These are phyloP conservation scores for Baorangia bicolor DNA, from an alignment of 768 basidiomycete species.

Conservation along the genomic window DNA sequence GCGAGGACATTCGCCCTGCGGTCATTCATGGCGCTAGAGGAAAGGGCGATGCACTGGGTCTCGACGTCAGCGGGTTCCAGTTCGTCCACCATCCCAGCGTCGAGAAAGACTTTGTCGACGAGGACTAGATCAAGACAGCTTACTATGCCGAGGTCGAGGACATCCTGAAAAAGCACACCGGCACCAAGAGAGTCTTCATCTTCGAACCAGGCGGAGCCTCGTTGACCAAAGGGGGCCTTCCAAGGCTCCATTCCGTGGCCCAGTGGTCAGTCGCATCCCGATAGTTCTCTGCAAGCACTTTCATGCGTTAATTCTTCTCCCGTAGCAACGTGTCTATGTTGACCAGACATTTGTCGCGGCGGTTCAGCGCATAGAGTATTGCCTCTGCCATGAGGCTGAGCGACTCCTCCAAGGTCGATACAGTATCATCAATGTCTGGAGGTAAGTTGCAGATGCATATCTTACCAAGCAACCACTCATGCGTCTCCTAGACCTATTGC, in stretches of 20 bases:
- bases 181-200: conserved; percentile 40
- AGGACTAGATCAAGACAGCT: conserved; percentile 34
- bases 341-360: conserved; percentile 43
- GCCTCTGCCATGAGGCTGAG: conserved; percentile 42
- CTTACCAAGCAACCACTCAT: neutral
- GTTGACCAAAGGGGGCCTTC: neutral
- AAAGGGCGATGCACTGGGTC: conserved; percentile 25
- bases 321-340: conserved; percentile 41
- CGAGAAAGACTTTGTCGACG: conserved; percentile 41
- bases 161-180: conserved; percentile 39
- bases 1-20: conserved; percentile 14
- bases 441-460: conserved; percentile 11
- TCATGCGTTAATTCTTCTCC: neutral
- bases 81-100: conserved; percentile 33
- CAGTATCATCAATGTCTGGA: conserved; percentile 49
- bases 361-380: conserved; percentile 37
- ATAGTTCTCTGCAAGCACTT: neutral
- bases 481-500: conserved; percentile 31
- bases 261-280: conserved; percentile 31
- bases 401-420: conserved; percentile 40
- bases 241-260: conserved; percentile 22
- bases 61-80: conserved; percentile 48
- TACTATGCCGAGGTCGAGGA: conserved; percentile 46
- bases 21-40: conserved; percentile 36
- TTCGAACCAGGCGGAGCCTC: conserved; percentile 42